Percentiles rank a stretch among this genome's conserved stretches.
These are phyloP conservation scores for Penicillium sp. DNA, from an alignment of 2,329 filamentous ascomycete genomes.

Conservation along the genomic window DNA sequence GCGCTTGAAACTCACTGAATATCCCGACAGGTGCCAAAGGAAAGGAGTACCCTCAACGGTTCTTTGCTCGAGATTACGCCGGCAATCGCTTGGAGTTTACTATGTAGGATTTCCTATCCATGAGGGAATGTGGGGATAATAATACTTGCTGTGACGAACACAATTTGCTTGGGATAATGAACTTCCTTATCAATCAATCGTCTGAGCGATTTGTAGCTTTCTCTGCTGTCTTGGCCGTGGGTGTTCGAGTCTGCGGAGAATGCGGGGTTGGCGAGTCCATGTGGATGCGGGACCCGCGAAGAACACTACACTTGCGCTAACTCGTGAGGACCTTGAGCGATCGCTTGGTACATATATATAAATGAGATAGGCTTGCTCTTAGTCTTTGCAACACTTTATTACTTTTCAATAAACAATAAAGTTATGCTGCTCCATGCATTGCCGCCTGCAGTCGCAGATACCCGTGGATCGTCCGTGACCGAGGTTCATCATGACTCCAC, in stretches of 20 bases:
- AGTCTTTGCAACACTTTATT: background rate
- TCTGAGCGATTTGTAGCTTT: background rate
- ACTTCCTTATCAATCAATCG: background rate
- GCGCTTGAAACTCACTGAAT: slow-evolving; percentile 9
- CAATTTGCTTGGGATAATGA: background rate
- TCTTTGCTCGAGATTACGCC: slow-evolving; percentile 64
- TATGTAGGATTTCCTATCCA: background rate
- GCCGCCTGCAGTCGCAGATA: background rate
- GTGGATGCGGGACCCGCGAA: background rate
- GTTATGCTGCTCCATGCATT: background rate
- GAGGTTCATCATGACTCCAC: slow-evolving; percentile 20
- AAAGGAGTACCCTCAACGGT: slow-evolving; percentile 63
- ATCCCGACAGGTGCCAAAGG: slow-evolving; percentile 53
- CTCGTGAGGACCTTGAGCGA: slow-evolving; percentile 12
- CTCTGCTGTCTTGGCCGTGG: background rate
- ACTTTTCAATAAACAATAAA: background rate
- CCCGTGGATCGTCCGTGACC: slow-evolving; percentile 2
- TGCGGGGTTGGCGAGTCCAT: slow-evolving; percentile 10
- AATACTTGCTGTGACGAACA: background rate
- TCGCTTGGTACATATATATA: background rate
- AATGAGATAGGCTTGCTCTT: background rate
- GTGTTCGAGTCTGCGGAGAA: slow-evolving; percentile 1
- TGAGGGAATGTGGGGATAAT: background rate
- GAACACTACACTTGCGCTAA: background rate
- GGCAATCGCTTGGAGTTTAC: slow-evolving; percentile 61